Conservation (phyloP, 306 rosid genomes). For the Medicago ruthenica region DNA sequence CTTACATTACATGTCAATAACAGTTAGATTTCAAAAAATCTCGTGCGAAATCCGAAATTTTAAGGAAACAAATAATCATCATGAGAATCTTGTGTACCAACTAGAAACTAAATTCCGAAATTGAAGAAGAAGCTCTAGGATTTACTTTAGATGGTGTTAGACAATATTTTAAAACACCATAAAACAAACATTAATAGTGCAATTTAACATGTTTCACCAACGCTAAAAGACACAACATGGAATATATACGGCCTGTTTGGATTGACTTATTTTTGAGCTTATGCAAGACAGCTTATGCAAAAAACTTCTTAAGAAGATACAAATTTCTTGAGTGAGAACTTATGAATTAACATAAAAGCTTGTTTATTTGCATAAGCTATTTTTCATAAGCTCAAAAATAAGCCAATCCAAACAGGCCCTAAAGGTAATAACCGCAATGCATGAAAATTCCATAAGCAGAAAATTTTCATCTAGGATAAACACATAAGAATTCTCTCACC, state of each 20-base stretch:
- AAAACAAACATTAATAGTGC: not conserved
- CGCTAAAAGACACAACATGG: too few species aligned
- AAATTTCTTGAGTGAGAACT: too few species aligned
- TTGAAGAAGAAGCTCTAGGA: constrained; percentile 2
- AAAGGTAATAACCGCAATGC: too few species aligned
- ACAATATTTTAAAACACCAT: not conserved
- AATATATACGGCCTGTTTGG: too few species aligned
- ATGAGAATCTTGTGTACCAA: not conserved
- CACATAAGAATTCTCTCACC: constrained; percentile 10
- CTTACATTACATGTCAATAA: not conserved
- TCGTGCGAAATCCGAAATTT: not conserved
- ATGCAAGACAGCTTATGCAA: too few species aligned
- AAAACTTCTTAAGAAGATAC: too few species aligned
- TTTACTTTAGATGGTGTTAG: not conserved
- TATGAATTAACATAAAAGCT: too few species aligned
- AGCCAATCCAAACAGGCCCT: too few species aligned
- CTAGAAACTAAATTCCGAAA: constrained; percentile 20
- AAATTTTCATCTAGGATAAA: not conserved
- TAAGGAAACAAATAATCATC: not conserved
- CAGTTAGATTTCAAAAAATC: not conserved
- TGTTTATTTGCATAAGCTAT: too few species aligned
- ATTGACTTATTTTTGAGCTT: too few species aligned
- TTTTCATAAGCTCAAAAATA: too few species aligned
- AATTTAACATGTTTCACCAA: not conserved
- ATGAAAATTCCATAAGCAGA: not conserved